Percentiles rank a stretch among this genome's conserved stretches.
These are phyloP conservation scores for Saprolegnia diclina DNA, from an alignment of 352 stramenopile genomes.

Conservation along the genomic window DNA sequence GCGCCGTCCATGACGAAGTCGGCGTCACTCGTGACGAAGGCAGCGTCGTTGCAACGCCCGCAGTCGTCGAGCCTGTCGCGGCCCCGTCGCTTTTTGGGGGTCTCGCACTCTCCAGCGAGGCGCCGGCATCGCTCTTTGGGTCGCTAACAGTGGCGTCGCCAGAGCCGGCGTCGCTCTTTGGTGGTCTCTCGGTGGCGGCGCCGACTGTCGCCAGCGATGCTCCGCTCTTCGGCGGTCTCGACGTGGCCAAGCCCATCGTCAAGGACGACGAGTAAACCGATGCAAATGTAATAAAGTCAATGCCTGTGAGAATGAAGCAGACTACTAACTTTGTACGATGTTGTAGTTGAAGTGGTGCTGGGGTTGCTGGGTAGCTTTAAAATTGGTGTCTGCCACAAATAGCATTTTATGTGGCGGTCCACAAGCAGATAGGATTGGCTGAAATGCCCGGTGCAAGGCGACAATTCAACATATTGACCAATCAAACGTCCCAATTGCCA, in stretches of 20 bases:
- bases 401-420: neutral
- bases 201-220: slow-evolving; percentile 5
- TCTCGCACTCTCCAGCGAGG: neutral
- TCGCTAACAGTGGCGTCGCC: neutral
- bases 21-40: neutral
- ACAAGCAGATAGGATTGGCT: neutral
- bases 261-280: neutral
- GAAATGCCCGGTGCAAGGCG: neutral
- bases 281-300: neutral
- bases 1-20: neutral
- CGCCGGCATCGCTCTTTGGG: slow-evolving; percentile 3
- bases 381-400: too few species aligned
- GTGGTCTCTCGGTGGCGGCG: neutral
- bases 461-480: neutral
- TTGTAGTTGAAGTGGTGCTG: neutral
- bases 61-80: too few species aligned
- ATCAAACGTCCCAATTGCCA: neutral
- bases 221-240: slow-evolving; percentile 32
- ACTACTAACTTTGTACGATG: neutral
- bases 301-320: neutral
- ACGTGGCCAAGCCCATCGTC: neutral
- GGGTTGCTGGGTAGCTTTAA: too few species aligned
- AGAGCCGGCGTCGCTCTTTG: neutral
- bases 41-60: neutral
- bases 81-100: neutral